Base-by-base conservation (phyloP, 768 basidiomycete genomes). In the Suillus americanus region DNA sequence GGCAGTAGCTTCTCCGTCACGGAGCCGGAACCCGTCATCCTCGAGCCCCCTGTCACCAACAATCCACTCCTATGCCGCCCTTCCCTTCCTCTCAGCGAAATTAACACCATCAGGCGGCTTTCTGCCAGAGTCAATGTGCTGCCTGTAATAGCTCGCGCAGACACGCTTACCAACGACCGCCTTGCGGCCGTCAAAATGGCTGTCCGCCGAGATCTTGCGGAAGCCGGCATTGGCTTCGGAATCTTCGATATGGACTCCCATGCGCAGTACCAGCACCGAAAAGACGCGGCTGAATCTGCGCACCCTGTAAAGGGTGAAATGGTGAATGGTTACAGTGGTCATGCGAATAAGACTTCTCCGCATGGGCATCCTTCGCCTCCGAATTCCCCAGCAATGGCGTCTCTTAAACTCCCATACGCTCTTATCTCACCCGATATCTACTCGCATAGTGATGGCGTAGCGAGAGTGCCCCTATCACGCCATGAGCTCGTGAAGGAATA, bases 51-150 rank as follows among this genome's bases (percentile, higher is more conserved):
- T 28, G 83, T 91, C 62, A 85, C 89, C 56, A 89, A 85, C 62
- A 89, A 89, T 77, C 89, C 90, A 62, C 80, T 86, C 68, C 82
- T 88, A 54, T 86, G 84, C 66, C 84, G 88, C 62, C 85, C 89
- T 54, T 85, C 88, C 53, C 82, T 93, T 60, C 90, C 91, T 60
- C 72, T 82, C 43, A 78, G 83, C 50, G 92, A 95, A 79, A 89
- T 94, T 71, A 81, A 81, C 69, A 87, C 89, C 66, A 93, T 95
- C 74, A 87, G 90, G 71, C 86, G 89, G 50, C 80, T 95, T 70
- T 92, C 92, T 66, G 82, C 84, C 65, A 86, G 92, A 68, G 91
- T 93, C 74, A 94, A 95, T 75, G 91, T 95, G 65, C 88, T 95
- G 68, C 93, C 93, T 66, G 90, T 95, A 71, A 85, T 95, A 67